These are phyloP conservation scores for Candida schatavii DNA, from an alignment of 805 yeast species.

Conservation along the genomic window DNA sequence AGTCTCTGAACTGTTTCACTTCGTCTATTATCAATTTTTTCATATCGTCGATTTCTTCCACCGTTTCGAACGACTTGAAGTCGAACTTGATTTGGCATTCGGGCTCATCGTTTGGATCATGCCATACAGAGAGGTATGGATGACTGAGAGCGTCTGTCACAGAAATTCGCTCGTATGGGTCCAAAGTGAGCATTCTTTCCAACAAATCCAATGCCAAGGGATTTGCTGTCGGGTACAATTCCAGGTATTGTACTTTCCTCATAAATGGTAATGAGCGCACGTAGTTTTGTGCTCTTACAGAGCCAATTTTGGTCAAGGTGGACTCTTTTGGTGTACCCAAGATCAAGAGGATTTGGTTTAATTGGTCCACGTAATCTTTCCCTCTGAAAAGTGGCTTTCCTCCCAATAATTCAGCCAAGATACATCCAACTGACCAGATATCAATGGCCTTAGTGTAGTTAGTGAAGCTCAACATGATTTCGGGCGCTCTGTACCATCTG, in stretches of 20 bases:
- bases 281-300: conserved; percentile 87
- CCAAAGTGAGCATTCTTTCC: conserved; percentile 81
- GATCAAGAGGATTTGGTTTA: conserved; percentile 79
- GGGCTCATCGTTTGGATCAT: conserved; percentile 90
- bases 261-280: conserved; percentile 82
- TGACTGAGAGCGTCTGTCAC: conserved; percentile 90
- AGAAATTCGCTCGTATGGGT: conserved; percentile 82
- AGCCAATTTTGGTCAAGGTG: conserved; percentile 54
- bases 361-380: conserved; percentile 92
- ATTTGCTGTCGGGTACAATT: conserved; percentile 79
- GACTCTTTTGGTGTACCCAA: conserved; percentile 84
- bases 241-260: conserved; percentile 71
- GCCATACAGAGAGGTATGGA: conserved; percentile 91
- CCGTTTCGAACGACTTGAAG: conserved; percentile 76
- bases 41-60: conserved; percentile 75
- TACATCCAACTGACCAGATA: conserved; percentile 97
- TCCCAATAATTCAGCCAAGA: conserved; percentile 88
- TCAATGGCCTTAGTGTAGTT: conserved; percentile 96
- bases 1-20: conserved; percentile 72
- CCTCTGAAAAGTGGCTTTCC: conserved; percentile 93
- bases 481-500: conserved; percentile 98
- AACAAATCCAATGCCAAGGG: conserved; percentile 83
- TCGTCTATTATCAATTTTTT: conserved; percentile 76
- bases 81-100: conserved; percentile 79
- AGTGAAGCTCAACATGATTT: conserved; percentile 91